Evolutionary conservation across 495 filamentous ascomycete species (phyloP).

Genomic region (Polyplosphaeria fusca): DNA sequence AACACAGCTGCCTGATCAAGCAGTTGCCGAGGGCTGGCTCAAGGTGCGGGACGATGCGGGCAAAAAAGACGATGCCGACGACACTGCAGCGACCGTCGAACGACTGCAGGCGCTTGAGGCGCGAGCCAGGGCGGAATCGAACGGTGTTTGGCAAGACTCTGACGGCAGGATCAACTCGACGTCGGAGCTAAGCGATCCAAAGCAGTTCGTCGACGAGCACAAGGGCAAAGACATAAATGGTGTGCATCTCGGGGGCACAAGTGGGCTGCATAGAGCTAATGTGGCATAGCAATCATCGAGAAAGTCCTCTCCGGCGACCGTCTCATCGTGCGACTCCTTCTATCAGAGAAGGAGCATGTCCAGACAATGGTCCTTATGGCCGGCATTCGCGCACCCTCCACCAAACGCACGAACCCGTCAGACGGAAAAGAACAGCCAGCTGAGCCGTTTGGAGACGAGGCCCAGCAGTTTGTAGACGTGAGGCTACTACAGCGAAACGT

Average conservation of each 20-base stretch:
- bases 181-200: conserved; percentile 71
- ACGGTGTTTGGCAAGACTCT: conserved; percentile 67
- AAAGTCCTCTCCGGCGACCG: conserved; percentile 87
- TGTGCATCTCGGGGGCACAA: conserved; percentile 27
- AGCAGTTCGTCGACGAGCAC: conserved; percentile 68
- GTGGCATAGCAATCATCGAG: conserved; percentile 63
- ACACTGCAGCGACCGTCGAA: conserved; percentile 65
- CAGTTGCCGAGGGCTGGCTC: conserved; percentile 81
- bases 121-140: conserved; percentile 70
- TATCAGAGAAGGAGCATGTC: conserved; percentile 72
- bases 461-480: conserved; percentile 78
- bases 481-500: conserved; percentile 83
- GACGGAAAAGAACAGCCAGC: conserved; percentile 77
- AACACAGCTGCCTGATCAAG: conserved; percentile 66
- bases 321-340: conserved; percentile 74
- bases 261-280: conserved; percentile 5
- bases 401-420: conserved; percentile 70
- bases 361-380: conserved; percentile 86
- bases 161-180: conserved; percentile 66
- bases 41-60: conserved; percentile 91
- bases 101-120: conserved; percentile 73
- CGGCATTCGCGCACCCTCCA: conserved; percentile 80
- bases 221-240: conserved; percentile 75
- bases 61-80: conserved; percentile 76
- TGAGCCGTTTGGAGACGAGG: conserved; percentile 84